Evolutionary conservation across 2,329 filamentous ascomycete species (phyloP), one percentile per base, ranked within the genome.

Genomic region (Drechslera avenae): DNA sequence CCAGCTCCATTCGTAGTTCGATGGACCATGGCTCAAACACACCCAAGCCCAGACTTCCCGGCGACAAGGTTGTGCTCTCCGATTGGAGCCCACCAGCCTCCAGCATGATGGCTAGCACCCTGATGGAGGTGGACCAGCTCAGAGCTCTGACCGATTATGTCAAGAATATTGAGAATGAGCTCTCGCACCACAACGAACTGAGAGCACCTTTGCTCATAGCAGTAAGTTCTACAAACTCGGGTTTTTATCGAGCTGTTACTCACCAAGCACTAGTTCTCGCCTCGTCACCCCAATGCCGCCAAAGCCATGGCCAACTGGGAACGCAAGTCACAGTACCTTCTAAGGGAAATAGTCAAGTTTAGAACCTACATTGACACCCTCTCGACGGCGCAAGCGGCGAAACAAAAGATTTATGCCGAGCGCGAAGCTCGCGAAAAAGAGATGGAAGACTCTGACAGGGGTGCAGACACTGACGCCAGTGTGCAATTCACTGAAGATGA

Each of bases 221-320:
- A 7, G 81, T 83, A 76, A 76, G 80, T 78, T 26, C 36, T 18
- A 18, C 14, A 4, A n/a, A 5, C 30, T 10, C 5, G 4, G 7
- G n/a, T n/a, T 30, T 6, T 33, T 5, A 7, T 21, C 8, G 8
- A 28, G 32, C 30, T 13, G 17, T 30, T 32, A 44, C 63, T 70
- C 45, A 69, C 32, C 6, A 31, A 31, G n/a, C 1, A 16, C 33
- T 9, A 84, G 81, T 97, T 95, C 71, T 91, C 90, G 12, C 89
- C 91, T 3, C 85, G 91, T 23, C 88, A 93, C 54, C 82, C 85
- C 31, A 97, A 97, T 66, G 84, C 87, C 13, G 79, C 79, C 56
- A 92, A 89, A 74, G 91, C 93, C 13, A 93, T 97, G 89, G 82
- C 87, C 16, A 99, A 99, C 74, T 99, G 94, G 93, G 92, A 99